Percentiles rank a stretch among this genome's conserved stretches.
Evolutionary conservation across 495 filamentous ascomycete species (phyloP).

Genomic region (Glutinoglossum americanum): DNA sequence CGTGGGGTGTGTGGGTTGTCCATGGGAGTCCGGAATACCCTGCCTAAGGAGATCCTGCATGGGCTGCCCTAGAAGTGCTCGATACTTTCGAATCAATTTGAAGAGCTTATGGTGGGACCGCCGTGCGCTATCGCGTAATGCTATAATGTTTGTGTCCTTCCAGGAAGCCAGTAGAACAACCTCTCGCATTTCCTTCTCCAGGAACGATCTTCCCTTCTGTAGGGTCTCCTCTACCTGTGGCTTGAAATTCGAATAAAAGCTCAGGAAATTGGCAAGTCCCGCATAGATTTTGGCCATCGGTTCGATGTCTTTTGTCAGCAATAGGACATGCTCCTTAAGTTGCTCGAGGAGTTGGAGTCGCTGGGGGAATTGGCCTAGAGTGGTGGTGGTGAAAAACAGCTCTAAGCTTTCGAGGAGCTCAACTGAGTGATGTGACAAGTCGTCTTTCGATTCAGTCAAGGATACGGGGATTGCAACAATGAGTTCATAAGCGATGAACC

Average conservation of each 20-base stretch:
- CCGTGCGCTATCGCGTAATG: conserved; percentile 66
- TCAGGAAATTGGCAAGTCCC: conserved; percentile 57
- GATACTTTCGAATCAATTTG: conserved; percentile 74
- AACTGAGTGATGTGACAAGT: conserved; percentile 38
- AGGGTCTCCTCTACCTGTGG: conserved; percentile 38
- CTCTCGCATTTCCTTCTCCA: conserved; percentile 77
- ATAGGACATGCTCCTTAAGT: conserved; percentile 39
- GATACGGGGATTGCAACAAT: conserved; percentile 55
- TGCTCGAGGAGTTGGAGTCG: conserved; percentile 51
- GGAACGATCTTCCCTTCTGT: conserved; percentile 32
- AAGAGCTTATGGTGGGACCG: conserved; percentile 83
- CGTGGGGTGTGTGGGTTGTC: conserved; percentile 7
- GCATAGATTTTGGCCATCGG: conserved; percentile 28
- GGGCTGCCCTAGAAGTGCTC: conserved; percentile 49
- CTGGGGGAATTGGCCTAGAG: conserved; percentile 54
- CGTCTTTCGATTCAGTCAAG: conserved; percentile 29
- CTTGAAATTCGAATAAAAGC: conserved; percentile 47
- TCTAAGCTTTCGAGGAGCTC: conserved; percentile 50
- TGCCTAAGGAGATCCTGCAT: conserved; percentile 39
- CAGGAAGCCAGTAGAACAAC: conserved; percentile 76
- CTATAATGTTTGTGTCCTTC: conserved; percentile 89
- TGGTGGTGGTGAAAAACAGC: conserved; percentile 49
- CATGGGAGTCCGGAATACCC: conserved; percentile 34
- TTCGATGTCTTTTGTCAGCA: conserved; percentile 32
- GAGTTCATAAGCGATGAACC: conserved; percentile 85